Percentiles rank a stretch among this genome's conserved stretches.
These are phyloP conservation scores for Trichoderma oligosporum DNA, from an alignment of 2,329 filamentous ascomycete genomes.

Conservation along the genomic window DNA sequence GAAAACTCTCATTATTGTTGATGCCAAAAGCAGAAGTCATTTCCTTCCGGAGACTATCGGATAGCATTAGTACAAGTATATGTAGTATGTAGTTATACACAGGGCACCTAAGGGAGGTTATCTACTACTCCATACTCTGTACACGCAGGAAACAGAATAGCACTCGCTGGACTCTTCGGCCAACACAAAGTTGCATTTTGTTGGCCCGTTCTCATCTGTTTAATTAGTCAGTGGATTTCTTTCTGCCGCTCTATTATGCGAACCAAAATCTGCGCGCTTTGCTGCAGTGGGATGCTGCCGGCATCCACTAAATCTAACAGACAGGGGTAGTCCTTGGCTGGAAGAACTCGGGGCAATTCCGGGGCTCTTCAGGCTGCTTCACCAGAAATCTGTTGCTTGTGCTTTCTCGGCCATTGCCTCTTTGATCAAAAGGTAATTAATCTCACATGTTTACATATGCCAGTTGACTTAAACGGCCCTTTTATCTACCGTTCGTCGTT, in stretches of 20 bases:
- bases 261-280: too few species aligned
- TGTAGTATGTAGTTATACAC: too few species aligned
- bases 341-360: neutral
- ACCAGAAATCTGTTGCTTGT: neutral
- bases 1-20: too few species aligned
- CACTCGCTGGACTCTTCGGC: neutral
- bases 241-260: too few species aligned
- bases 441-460: too few species aligned
- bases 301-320: neutral
- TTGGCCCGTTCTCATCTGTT: too few species aligned
- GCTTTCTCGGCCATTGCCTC: constrained; percentile 11
- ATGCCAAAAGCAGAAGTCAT: neutral
- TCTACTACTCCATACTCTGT: too few species aligned
- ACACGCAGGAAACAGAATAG: too few species aligned
- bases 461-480: constrained; percentile 15
- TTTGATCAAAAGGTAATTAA: constrained; percentile 4
- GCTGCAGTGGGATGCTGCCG: too few species aligned
- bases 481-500: constrained; percentile 3
- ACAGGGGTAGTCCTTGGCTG: neutral
- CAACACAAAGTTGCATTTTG: neutral
- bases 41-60: neutral
- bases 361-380: neutral
- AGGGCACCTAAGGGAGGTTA: too few species aligned
- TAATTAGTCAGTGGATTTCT: too few species aligned
- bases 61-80: neutral